phyloP scores from a whole-genome alignment of 495 filamentous ascomycete genomes.

The Penicillium egyptiacum region DNA sequence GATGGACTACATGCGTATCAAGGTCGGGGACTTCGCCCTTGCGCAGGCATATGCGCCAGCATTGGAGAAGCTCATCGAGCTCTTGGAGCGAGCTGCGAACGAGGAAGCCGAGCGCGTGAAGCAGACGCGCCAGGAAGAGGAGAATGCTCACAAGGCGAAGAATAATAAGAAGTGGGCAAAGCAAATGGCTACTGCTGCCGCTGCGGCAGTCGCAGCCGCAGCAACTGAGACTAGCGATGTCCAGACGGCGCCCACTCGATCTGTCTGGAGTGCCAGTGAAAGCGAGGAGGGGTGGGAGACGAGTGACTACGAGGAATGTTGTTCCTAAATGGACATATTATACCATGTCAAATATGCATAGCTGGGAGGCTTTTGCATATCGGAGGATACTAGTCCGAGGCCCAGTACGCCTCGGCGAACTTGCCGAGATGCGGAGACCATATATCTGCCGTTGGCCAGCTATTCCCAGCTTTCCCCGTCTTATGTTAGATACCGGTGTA shows the following conservation, averaged over 20 bases:
- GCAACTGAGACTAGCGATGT: slow-evolving; percentile 8
- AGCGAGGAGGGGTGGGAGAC: slow-evolving; percentile 47
- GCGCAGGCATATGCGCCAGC: slow-evolving; percentile 74
- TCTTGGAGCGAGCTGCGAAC: slow-evolving; percentile 30
- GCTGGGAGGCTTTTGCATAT: background rate
- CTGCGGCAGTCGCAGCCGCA: slow-evolving; percentile 11
- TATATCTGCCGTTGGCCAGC: background rate
- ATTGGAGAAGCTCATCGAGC: slow-evolving; percentile 63
- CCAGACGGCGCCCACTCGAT: slow-evolving; percentile 10
- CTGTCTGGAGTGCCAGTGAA: slow-evolving; percentile 44
- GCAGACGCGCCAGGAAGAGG: slow-evolving; percentile 23
- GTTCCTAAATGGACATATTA: slow-evolving; percentile 12
- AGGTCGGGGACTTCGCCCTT: slow-evolving; percentile 74
- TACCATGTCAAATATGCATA: slow-evolving; percentile 8
- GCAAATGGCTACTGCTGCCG: slow-evolving; percentile 14
- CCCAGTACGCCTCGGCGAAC: background rate
- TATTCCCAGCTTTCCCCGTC: background rate
- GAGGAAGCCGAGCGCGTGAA: slow-evolving; percentile 22
- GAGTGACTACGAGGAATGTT: slow-evolving; percentile 28
- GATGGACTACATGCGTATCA: slow-evolving; percentile 87
- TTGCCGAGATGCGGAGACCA: slow-evolving; percentile 9
- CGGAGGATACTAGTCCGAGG: background rate
- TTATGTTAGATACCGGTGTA: background rate
- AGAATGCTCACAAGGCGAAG: slow-evolving; percentile 27
- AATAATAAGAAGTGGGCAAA: slow-evolving; percentile 28